Percentiles rank a stretch among this genome's conserved stretches.
Conservation (phyloP, 768 basidiomycete genomes). For the Boletus vinaceobasis region DNA sequence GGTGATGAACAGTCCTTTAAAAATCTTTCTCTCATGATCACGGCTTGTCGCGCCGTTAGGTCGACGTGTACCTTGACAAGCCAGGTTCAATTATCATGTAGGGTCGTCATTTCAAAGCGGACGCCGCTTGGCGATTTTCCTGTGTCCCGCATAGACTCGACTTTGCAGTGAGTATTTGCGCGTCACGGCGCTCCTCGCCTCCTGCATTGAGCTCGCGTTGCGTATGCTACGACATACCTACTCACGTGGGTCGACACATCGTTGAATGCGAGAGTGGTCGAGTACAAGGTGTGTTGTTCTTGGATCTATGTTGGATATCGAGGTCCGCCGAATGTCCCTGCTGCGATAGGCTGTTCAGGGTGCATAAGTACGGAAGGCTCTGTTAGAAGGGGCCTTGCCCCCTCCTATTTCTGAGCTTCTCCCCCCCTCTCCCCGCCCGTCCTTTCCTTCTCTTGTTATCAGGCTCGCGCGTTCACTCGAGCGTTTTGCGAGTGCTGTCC, state of each 20-base stretch:
- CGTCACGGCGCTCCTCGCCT: neutral
- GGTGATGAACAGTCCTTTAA: too few relatives aligned
- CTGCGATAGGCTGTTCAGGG: neutral
- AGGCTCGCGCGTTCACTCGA: neutral
- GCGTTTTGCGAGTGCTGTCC: neutral
- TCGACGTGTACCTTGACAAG: neutral
- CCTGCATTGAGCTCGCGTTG: neutral
- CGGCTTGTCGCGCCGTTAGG: neutral
- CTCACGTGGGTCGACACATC: too few relatives aligned
- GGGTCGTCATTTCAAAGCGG: neutral
- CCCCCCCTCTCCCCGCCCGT: neutral
- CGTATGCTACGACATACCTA: neutral
- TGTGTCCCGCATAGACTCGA: neutral
- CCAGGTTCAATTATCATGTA: neutral
- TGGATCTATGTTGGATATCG: neutral
- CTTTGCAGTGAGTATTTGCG: too few relatives aligned
- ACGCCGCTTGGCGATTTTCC: neutral
- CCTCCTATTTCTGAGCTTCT: neutral
- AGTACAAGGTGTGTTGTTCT: neutral
- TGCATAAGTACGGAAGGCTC: neutral
- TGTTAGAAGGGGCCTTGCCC: neutral
- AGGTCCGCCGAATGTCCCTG: neutral
- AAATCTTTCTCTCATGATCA: neutral
- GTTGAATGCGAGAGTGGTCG: neutral
- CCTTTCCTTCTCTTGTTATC: neutral